A percentile compares a stretch with the other conserved stretches of the same genome.
Conservation (phyloP, 164 flowering plant genomes). For the Taxillus chinensis region DNA sequence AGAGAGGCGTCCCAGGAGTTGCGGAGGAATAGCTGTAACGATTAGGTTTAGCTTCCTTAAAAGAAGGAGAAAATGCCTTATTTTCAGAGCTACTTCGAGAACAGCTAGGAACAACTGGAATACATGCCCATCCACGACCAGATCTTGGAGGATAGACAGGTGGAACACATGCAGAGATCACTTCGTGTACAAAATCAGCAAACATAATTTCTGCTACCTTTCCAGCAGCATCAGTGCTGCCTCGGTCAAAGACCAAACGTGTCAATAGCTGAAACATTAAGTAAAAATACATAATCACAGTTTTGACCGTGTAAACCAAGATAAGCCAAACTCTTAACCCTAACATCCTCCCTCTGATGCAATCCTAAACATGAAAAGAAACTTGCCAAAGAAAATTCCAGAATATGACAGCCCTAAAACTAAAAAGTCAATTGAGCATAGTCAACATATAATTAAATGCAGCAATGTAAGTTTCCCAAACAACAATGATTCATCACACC, state of each 20-base stretch:
- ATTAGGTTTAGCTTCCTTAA: conserved; percentile 55
- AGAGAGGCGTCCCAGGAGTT: conserved; percentile 57
- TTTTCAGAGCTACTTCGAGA: conserved; percentile 38
- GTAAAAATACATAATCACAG: conserved; percentile 3
- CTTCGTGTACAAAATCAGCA: conserved; percentile 96
- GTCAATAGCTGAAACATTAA: conserved; percentile 70
- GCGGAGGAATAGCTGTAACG: conserved; percentile 38
- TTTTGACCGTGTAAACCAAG: background rate
- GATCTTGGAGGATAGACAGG: conserved; percentile 90
- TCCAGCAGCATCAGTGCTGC: conserved; percentile 95
- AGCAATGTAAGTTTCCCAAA: too few species aligned
- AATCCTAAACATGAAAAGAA: too few species aligned
- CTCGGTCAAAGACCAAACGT: conserved; percentile 90
- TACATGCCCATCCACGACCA: conserved; percentile 97
- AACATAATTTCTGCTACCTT: conserved; percentile 91
- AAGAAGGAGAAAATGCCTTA: conserved; percentile 43
- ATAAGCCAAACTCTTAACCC: too few species aligned
- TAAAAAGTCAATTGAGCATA: too few species aligned
- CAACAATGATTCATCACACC: too few species aligned
- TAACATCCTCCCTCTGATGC: too few species aligned
- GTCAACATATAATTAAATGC: too few species aligned
- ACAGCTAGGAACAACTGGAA: conserved; percentile 58
- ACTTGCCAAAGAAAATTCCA: too few species aligned
- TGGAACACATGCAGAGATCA: conserved; percentile 95
- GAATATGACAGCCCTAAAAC: too few species aligned